phyloP scores from a whole-genome alignment of 2,329 filamentous ascomycete genomes.

The Sporothrix curviconia region DNA sequence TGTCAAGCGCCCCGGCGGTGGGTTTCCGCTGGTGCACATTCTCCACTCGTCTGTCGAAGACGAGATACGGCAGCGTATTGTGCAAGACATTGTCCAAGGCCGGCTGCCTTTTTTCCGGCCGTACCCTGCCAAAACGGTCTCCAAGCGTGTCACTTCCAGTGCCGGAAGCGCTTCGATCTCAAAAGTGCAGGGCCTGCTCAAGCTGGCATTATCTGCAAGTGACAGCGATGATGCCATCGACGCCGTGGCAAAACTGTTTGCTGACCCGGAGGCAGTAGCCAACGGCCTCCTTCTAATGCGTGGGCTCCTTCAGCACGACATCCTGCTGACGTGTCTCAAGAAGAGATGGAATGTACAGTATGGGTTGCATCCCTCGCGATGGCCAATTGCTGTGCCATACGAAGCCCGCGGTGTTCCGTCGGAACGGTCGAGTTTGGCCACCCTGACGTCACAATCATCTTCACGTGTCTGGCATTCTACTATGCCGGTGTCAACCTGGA shows the following conservation, averaged over 20 bases:
- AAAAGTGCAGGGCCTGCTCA: background rate
- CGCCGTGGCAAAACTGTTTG: background rate
- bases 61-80: conserved; percentile 34
- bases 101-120: conserved; percentile 24
- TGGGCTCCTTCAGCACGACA: conserved; percentile 53
- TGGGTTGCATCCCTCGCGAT: conserved; percentile 46
- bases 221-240: background rate
- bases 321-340: conserved; percentile 52
- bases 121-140: background rate
- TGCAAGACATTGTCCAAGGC: conserved; percentile 34
- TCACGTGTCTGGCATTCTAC: conserved; percentile 64
- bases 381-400: conserved; percentile 60
- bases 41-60: conserved; percentile 42
- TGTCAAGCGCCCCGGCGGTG: conserved; percentile 28
- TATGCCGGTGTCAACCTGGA: conserved; percentile 47
- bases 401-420: conserved; percentile 59
- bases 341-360: conserved; percentile 65
- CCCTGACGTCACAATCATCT: conserved; percentile 56
- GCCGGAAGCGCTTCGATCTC: no score
- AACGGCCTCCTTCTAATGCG: conserved; percentile 48
- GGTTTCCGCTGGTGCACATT: conserved; percentile 53
- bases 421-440: conserved; percentile 61
- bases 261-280: background rate
- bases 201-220: background rate
- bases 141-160: no score